Percentiles rank a stretch among this genome's conserved stretches.
phyloP scores from a whole-genome alignment of 768 basidiomycete genomes.

The Strobilomyces echinocephalus region DNA sequence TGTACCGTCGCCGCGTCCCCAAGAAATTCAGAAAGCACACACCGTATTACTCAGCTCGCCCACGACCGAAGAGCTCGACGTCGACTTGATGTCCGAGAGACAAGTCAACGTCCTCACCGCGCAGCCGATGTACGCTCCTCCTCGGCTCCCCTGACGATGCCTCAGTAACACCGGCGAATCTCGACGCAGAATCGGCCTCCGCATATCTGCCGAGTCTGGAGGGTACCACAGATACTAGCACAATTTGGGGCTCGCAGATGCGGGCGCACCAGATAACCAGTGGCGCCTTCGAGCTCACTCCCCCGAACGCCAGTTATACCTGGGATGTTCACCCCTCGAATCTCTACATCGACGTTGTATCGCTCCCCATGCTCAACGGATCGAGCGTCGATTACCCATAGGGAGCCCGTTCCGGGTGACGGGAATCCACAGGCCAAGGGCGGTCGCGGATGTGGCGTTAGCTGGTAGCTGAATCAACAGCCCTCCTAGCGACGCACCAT shows the following conservation, averaged over 20 bases:
- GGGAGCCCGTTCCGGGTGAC: constrained; percentile 71
- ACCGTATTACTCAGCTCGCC: constrained; percentile 50
- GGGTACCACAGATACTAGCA: constrained; percentile 99
- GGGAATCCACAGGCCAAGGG: constrained; percentile 91
- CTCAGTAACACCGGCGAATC: constrained; percentile 72
- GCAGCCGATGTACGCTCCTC: too few relatives aligned
- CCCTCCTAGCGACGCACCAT: not conserved
- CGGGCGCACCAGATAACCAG: constrained; percentile 75
- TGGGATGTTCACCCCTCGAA: constrained; percentile 66
- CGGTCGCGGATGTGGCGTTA: constrained; percentile 93
- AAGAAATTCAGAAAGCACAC: too few relatives aligned
- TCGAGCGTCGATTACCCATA: too few relatives aligned
- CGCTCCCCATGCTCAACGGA: constrained; percentile 50
- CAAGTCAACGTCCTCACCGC: constrained; percentile 22
- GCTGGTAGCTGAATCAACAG: constrained; percentile 60
- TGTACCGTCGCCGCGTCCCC: too few relatives aligned
- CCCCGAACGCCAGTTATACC: constrained; percentile 36
- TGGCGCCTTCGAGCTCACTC: constrained; percentile 28
- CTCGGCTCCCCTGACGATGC: not conserved
- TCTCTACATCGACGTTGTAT: constrained; percentile 81
- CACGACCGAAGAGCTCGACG: constrained; percentile 54
- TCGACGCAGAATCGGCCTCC: constrained; percentile 68
- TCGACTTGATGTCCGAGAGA: constrained; percentile 58
- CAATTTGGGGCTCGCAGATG: constrained; percentile 75
- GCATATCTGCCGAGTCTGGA: constrained; percentile 86